Base-by-base conservation (phyloP, 345 rosid genomes). In the Citropsis articulata region DNA sequence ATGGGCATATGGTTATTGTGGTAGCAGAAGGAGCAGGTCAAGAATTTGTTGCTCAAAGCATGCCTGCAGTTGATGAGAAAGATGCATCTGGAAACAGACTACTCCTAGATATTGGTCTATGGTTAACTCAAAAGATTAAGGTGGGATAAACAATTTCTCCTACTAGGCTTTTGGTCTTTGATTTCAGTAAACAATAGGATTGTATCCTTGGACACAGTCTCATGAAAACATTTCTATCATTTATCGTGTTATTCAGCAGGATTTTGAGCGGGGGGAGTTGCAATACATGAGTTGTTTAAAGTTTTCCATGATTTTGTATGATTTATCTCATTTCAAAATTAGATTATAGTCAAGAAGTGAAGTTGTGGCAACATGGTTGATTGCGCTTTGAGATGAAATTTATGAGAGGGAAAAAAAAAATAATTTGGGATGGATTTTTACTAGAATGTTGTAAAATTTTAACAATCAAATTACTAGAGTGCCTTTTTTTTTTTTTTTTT, bases 1-100 rank as follows among this genome's bases (percentile, higher is more conserved):
- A 93, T 75, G 84, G 91, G 62, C 99, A 95, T 81, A 61, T 92
- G 82, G 91, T 95, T 77, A 88, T 93, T 81, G 99, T 95, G 78
- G 77, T 91, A 71, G 98, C 98, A 8, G 98, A 95, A 91, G 98
- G 98, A 76, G 97, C 98, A 25, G 98, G 98, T 25, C 98, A 95
- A 82, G 97, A 92, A 56, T 88, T 83, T 82, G 87, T 93, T 81
- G 86, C 97, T 62, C 85, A 86, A 83, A 88, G 86, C 85, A 87
- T 87, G 86, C 78, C 30, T 50, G 79, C 81, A 60, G 79, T 74
- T 68, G 83, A 81, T 69, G 87, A 87, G 88, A 89, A 83, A 91
- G 98, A 95, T 78, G 98, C 87, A 68, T 95, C 97, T 12, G 98
- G 98, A 77, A 95, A 95, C 86, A 91, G 84, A 81, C 87, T 93